Percentiles rank a stretch among this genome's conserved stretches.
These are phyloP conservation scores for Vitis vinifera DNA, from an alignment of 164 flowering plant species.

Conservation along the genomic window DNA sequence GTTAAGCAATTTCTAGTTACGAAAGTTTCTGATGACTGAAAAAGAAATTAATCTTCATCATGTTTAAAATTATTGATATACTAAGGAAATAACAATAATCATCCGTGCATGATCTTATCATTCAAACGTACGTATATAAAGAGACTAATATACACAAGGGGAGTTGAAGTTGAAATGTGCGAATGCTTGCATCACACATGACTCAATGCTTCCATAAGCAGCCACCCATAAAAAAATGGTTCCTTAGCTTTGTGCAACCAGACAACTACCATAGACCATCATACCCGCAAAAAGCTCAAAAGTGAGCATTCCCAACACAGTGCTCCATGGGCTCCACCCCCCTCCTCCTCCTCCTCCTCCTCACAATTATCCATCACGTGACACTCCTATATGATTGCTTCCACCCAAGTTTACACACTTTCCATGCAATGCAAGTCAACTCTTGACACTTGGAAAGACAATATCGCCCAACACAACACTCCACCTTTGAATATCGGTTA, in stretches of 20 bases:
- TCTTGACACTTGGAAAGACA: too few relatives aligned
- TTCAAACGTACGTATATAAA: too few relatives aligned
- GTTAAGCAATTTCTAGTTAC: too few relatives aligned
- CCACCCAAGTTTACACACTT: neutral
- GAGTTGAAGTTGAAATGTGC: conserved; percentile 2
- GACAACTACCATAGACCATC: conserved; percentile 37
- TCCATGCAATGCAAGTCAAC: too few relatives aligned
- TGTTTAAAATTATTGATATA: too few relatives aligned
- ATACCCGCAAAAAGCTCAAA: conserved; percentile 15
- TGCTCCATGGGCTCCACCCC: conserved; percentile 50
- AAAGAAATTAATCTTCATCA: too few relatives aligned
- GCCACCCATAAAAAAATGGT: conserved; percentile 30
- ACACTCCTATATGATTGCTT: conserved; percentile 2
- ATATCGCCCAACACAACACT: too few relatives aligned
- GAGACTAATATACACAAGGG: too few relatives aligned
- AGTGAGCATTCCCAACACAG: conserved; percentile 28
- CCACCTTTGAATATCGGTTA: too few relatives aligned
- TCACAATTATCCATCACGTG: conserved; percentile 30
- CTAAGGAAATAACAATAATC: too few relatives aligned
- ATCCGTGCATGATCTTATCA: too few relatives aligned
- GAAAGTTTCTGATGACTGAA: too few relatives aligned
- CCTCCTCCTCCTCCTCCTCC: conserved; percentile 10
- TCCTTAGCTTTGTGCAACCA: conserved; percentile 34
- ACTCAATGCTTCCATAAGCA: conserved; percentile 59
- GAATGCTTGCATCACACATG: conserved; percentile 50